Base-by-base conservation (phyloP, 2,329 filamentous ascomycete genomes). In the Hypoxylon sp. region DNA sequence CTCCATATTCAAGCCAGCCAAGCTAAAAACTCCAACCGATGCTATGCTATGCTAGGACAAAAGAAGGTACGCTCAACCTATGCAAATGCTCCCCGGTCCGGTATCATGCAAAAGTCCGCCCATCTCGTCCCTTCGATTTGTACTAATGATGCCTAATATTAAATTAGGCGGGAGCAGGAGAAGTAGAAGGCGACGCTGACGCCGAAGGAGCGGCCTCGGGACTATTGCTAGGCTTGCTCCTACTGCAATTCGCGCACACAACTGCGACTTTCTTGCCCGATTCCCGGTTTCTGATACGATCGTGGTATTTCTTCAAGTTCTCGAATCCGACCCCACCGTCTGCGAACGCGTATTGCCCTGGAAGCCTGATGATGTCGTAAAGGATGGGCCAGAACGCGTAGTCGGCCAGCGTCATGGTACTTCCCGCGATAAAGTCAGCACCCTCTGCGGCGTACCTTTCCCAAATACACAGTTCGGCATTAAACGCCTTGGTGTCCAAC, bases 381-480 rank as follows among this genome's bases (percentile, higher is more conserved):
- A 90, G 70, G 12, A 87, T 79, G 0, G 87, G 86, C 84, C 85
- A 88, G 2, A 88, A 73, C 0, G 84, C 85, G 72, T 83, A 89
- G 74, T 90, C 87, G 0, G 83, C 82, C 1, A 88, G 72, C 5
- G 70, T 61, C 53, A 73, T 67, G 1, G 79, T 78, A 0, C 82
- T 70, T 0, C 83, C 84, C 0, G 83, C 82, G 19, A 88, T 81
- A 71, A 82, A 87, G 11, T 74, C 67, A n/a, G 74, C 61, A n/a
- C 77, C 74, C 50, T 80, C 79, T 0, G 62, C 61, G 0, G 75
- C 76, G 46, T 80, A 79, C 3, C 46, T 57, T 25, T 85, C 78
- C 83, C 83, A 87, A 1, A 72, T 55, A 3, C 65, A 68, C 3
- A 87, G 72, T 45, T 80, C 79, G 0, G 62, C 67, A 41, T 71